These are phyloP conservation scores for Citeromyces matritensis DNA, from an alignment of 805 yeast species.

Conservation along the genomic window DNA sequence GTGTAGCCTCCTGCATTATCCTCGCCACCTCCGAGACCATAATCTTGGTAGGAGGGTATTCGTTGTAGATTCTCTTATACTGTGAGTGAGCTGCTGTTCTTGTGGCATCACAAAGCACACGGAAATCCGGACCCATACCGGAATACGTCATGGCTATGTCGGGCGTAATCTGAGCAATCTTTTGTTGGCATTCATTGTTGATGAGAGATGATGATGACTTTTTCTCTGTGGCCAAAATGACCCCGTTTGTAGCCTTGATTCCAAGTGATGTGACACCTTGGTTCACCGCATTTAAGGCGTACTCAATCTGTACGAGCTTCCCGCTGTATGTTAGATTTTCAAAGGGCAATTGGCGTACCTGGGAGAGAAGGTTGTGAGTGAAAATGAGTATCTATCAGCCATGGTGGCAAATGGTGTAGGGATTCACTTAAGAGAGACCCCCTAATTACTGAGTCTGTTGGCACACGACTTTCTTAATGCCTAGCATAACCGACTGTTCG, in stretches of 20 bases:
- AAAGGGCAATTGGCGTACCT: constrained; percentile 34
- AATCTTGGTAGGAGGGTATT: constrained; percentile 92
- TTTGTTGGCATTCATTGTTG: constrained; percentile 58
- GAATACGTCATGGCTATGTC: constrained; percentile 93
- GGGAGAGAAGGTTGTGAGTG: constrained; percentile 95
- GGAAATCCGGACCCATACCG: constrained; percentile 98
- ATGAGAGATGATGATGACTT: constrained; percentile 70
- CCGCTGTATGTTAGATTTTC: constrained; percentile 40
- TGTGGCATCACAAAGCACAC: constrained; percentile 87
- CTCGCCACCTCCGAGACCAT: constrained; percentile 91
- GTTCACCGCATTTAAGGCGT: constrained; percentile 93
- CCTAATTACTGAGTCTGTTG: too few relatives aligned
- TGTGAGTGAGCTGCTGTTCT: constrained; percentile 86
- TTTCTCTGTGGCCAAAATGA: constrained; percentile 93
- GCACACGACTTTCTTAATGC: too few relatives aligned
- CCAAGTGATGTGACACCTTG: constrained; percentile 97
- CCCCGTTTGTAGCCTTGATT: constrained; percentile 86
- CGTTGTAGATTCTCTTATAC: constrained; percentile 87
- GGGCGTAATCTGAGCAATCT: constrained; percentile 78
- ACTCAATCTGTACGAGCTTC: constrained; percentile 93
- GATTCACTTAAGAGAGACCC: too few relatives aligned
- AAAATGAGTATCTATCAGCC: constrained; percentile 98
- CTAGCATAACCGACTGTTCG: too few relatives aligned
- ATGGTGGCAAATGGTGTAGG: constrained; percentile 18
- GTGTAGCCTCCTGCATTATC: constrained; percentile 97